phyloP scores from a whole-genome alignment of 129 eudicot genomes.

The Chrysanthemum makinoi region DNA sequence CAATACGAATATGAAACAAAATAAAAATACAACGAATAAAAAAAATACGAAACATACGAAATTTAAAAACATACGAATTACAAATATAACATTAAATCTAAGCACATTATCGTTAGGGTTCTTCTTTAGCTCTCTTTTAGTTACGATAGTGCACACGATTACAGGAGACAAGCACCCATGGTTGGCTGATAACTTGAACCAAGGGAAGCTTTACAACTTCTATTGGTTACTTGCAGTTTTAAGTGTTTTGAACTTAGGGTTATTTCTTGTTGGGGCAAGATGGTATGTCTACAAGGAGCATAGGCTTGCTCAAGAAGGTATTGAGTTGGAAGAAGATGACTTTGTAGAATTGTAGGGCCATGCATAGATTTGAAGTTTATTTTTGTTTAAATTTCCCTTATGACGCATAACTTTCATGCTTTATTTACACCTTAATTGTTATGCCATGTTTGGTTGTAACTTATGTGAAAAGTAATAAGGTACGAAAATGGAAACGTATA shows the following conservation, averaged over 20 bases:
- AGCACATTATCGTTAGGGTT: conserved; percentile 56
- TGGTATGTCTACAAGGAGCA: conserved; percentile 76
- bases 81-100: conserved; percentile 25
- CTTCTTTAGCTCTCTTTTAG: conserved; percentile 51
- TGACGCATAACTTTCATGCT: conserved; percentile 14
- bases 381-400: conserved; percentile 16
- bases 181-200: conserved; percentile 49
- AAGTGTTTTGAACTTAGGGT: conserved; percentile 37
- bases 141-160: conserved; percentile 44
- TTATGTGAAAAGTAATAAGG: conserved; percentile 35
- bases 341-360: conserved; percentile 29
- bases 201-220: conserved; percentile 55
- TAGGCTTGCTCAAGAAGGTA: conserved; percentile 75
- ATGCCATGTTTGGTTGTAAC: conserved; percentile 30
- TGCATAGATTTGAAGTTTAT: conserved; percentile 16
- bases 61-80: too few species aligned
- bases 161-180: conserved; percentile 42
- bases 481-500: conserved; percentile 32
- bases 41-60: too few species aligned
- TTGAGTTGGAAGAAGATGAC: conserved; percentile 63
- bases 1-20: too few species aligned
- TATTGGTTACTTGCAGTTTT: conserved; percentile 45
- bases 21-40: too few species aligned
- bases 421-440: background rate
- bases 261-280: conserved; percentile 33